Evolutionary conservation across 352 stramenopile genomes (phyloP).

Genomic region (Plasmopara viticola): DNA sequence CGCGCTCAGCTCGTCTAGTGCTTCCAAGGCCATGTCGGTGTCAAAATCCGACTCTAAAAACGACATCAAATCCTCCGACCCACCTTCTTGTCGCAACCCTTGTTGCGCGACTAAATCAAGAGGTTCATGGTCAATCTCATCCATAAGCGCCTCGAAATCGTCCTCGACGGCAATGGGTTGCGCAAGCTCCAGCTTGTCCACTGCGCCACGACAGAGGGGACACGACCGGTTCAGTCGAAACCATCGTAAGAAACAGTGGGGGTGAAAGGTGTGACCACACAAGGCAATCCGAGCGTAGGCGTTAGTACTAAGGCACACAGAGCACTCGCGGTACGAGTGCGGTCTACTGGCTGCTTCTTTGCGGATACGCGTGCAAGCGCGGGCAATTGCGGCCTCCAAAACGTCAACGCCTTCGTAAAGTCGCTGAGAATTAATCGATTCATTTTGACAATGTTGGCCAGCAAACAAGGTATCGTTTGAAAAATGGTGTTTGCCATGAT

Average conservation of each 20-base stretch:
- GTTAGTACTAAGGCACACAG: slow-evolving; percentile 65
- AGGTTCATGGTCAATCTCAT: slow-evolving; percentile 55
- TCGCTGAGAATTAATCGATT: slow-evolving; percentile 11
- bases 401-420: slow-evolving; percentile 36
- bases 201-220: slow-evolving; percentile 54
- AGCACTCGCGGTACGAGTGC: slow-evolving; percentile 61
- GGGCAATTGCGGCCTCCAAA: slow-evolving; percentile 60
- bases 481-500: slow-evolving; percentile 3
- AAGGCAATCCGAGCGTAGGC: slow-evolving; percentile 58
- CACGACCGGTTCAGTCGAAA: slow-evolving; percentile 70
- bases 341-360: slow-evolving; percentile 39
- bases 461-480: slow-evolving; percentile 15
- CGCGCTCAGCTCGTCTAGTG: slow-evolving; percentile 40
- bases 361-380: slow-evolving; percentile 44
- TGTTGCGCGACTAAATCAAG: slow-evolving; percentile 18
- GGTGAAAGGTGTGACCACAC: slow-evolving; percentile 78
- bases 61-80: slow-evolving; percentile 37
- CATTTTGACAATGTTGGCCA: slow-evolving; percentile 25
- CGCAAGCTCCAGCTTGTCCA: slow-evolving; percentile 57
- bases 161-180: slow-evolving; percentile 42
- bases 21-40: slow-evolving; percentile 62
- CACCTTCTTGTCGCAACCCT: background rate
- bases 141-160: slow-evolving; percentile 74
- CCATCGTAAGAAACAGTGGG: slow-evolving; percentile 73
- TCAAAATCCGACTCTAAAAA: slow-evolving; percentile 52